A percentile compares a stretch with the other conserved stretches of the same genome.
Conservation (phyloP, 2,329 filamentous ascomycete species). For the Arthroderma sp. region DNA sequence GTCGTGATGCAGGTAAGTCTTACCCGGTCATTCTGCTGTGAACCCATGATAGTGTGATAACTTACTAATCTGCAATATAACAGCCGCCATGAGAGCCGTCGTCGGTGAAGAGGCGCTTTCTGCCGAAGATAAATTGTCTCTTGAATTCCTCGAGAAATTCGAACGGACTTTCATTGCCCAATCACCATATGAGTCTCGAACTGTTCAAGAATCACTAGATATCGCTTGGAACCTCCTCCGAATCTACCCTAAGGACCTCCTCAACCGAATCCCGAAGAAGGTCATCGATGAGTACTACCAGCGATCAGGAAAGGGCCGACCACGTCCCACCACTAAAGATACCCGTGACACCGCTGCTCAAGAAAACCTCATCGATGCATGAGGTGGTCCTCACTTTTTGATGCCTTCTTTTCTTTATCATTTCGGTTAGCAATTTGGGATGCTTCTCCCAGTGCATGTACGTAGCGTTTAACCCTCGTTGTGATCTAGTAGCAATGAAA, state of each 20-base stretch:
- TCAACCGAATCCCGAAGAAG: constrained; percentile 86
- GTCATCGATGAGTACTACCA: constrained; percentile 73
- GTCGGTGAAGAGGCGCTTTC: constrained; percentile 96
- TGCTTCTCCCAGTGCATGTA: too few species aligned
- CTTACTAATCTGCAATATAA: not conserved
- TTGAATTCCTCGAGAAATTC: constrained; percentile 98
- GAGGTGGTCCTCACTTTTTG: constrained; percentile 2
- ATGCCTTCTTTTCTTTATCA: too few species aligned
- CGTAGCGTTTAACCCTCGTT: too few species aligned
- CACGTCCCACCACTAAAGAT: constrained; percentile 27
- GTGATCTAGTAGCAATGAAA: too few species aligned
- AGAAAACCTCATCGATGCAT: constrained; percentile 31
- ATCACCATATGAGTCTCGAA: constrained; percentile 80
- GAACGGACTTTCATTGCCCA: constrained; percentile 90
- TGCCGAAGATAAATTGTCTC: constrained; percentile 88
- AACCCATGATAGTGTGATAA: not conserved
- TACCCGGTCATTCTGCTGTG: not conserved
- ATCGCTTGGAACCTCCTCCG: constrained; percentile 91
- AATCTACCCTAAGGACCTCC: constrained; percentile 94
- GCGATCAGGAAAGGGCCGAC: constrained; percentile 35
- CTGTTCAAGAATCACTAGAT: constrained; percentile 86
- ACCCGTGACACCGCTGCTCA: constrained; percentile 31
- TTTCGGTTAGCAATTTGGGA: too few species aligned
- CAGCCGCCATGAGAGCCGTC: constrained; percentile 95
- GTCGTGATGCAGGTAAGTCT: constrained; percentile 62